Evolutionary conservation across 192 early-diverging fungal species (phyloP).

Genomic region (Podochytrium sp.): DNA sequence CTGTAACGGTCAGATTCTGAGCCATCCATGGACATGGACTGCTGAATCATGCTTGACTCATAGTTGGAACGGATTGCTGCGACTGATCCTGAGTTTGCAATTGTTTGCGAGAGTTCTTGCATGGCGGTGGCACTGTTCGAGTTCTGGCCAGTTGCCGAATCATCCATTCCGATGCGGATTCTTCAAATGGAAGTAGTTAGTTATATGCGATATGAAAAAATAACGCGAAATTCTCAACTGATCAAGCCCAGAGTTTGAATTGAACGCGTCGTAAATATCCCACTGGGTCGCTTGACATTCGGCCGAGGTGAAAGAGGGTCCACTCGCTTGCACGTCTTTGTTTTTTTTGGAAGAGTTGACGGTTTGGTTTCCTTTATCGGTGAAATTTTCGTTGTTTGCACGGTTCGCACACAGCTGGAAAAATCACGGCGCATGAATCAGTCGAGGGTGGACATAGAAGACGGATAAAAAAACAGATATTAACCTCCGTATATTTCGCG

Average conservation of each 20-base stretch:
- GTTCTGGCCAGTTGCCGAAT: background rate
- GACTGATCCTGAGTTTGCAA: constrained; percentile 1
- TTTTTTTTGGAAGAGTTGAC: constrained; percentile 49
- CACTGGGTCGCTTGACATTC: constrained; percentile 52
- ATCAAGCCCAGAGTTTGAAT: background rate
- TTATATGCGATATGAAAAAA: too few relatives aligned
- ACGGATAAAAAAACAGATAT: background rate
- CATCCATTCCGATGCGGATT: background rate
- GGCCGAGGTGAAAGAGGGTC: constrained; percentile 38
- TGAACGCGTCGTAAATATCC: constrained; percentile 54
- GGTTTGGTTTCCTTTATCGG: constrained; percentile 57
- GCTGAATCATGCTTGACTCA: background rate
- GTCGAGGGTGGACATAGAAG: background rate
- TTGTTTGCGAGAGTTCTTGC: constrained; percentile 4
- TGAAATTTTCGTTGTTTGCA: constrained; percentile 60
- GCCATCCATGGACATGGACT: constrained; percentile 20
- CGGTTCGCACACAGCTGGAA: constrained; percentile 43
- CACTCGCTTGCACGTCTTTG: constrained; percentile 60
- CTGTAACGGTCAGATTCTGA: constrained; percentile 10
- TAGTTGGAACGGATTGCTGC: constrained; percentile 1
- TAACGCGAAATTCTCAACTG: background rate
- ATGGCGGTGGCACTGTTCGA: background rate
- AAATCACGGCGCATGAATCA: background rate
- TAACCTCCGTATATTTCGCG: constrained; percentile 55
- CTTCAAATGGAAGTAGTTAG: background rate